These are phyloP conservation scores for Hordeum pubiflorum DNA, from an alignment of 202 grass and related monocot genomes.

Conservation along the genomic window DNA sequence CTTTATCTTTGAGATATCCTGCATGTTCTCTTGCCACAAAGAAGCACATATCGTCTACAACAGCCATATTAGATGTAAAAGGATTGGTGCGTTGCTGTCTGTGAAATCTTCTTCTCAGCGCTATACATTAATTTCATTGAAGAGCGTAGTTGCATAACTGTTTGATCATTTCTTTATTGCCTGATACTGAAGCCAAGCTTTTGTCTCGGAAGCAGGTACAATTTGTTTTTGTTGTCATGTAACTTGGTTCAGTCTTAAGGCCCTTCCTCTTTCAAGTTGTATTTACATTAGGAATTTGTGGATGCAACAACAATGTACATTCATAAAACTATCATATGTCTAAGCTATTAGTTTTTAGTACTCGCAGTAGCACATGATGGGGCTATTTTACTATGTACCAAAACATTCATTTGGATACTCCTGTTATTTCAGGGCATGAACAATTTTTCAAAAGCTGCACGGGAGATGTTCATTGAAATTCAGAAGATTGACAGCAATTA, in stretches of 20 bases:
- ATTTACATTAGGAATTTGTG: not conserved
- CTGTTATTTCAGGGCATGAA: slow-evolving; percentile 49
- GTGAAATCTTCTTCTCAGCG: not conserved
- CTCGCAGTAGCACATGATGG: not conserved
- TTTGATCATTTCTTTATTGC: slow-evolving; percentile 21
- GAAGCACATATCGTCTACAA: slow-evolving; percentile 75
- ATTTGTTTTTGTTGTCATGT: slow-evolving; percentile 8
- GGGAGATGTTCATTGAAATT: slow-evolving; percentile 75
- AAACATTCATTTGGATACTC: slow-evolving; percentile 21
- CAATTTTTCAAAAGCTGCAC: slow-evolving; percentile 76
- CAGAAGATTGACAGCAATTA: slow-evolving; percentile 93
- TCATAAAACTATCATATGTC: slow-evolving; percentile 15
- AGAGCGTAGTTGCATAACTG: slow-evolving; percentile 11
- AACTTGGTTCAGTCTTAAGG: slow-evolving; percentile 17
- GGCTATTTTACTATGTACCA: not conserved
- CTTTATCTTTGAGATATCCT: slow-evolving; percentile 71
- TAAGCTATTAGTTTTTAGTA: not conserved
- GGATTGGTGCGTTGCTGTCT: slow-evolving; percentile 57
- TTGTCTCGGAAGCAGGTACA: slow-evolving; percentile 15
- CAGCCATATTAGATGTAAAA: slow-evolving; percentile 74
- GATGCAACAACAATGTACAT: slow-evolving; percentile 1
- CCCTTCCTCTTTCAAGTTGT: not conserved
- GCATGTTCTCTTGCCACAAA: slow-evolving; percentile 77
- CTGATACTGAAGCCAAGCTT: not conserved
- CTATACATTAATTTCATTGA: slow-evolving; percentile 2